A percentile compares a stretch with the other conserved stretches of the same genome.
Conservation (phyloP, 164 flowering plant species). For the Warburgia ugandensis region DNA sequence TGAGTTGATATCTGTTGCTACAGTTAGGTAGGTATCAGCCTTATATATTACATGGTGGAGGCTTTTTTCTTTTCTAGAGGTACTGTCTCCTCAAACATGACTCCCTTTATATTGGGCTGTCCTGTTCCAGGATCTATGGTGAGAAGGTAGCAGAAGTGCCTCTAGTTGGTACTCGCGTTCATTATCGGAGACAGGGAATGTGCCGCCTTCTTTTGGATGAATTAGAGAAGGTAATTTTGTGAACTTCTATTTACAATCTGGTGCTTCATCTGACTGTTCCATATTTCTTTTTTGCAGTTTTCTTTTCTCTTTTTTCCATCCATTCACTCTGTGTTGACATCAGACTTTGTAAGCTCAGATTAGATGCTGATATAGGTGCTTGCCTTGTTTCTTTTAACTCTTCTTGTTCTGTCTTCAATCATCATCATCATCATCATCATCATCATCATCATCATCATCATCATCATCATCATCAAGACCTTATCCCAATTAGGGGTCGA, state of each 20-base stretch:
- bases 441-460: too few relatives aligned
- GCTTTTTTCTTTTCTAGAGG: background rate
- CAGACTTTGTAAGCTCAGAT: background rate
- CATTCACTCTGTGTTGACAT: background rate
- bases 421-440: too few relatives aligned
- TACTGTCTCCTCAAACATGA: conserved; percentile 3
- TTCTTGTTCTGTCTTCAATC: too few relatives aligned
- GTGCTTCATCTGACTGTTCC: background rate
- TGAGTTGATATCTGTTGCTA: conserved; percentile 66
- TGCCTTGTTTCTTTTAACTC: too few relatives aligned
- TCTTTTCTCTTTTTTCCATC: background rate
- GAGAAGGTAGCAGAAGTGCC: conserved; percentile 86
- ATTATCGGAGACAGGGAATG: conserved; percentile 81
- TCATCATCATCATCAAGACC: too few relatives aligned
- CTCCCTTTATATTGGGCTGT: background rate
- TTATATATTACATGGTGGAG: background rate
- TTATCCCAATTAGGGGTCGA: too few relatives aligned
- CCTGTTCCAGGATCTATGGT: conserved; percentile 52
- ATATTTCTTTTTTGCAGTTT: background rate
- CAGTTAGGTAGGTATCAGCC: conserved; percentile 43
- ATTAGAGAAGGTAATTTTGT: conserved; percentile 37
- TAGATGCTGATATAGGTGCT: background rate
- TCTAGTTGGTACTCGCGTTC: conserved; percentile 68
- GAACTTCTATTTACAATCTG: background rate
- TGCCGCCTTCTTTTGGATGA: conserved; percentile 66